Base-by-base conservation (phyloP, 345 rosid species). In the Rhodamnia rubescens region DNA sequence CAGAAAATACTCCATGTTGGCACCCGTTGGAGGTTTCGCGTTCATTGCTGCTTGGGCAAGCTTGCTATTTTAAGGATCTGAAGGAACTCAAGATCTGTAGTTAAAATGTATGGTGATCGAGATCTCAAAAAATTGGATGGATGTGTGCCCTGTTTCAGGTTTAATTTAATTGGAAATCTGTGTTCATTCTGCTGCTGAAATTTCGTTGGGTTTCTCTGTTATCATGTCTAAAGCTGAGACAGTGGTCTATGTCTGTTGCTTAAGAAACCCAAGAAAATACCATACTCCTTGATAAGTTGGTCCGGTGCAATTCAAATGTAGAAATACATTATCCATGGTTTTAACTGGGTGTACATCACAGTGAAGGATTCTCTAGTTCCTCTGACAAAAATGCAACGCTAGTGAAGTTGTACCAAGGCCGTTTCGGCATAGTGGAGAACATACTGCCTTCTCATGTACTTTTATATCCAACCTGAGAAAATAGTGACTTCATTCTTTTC, bases 11-110 rank as follows among this genome's bases (percentile, higher is more conserved):
- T 90, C 98, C n/a, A 89, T 85, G 26, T 82, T 95, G 83, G 98
- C 98, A 85, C 98, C 99, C 50, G 90, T 95, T 84, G 98, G 99
- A 44, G 98, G 98, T 56, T 92, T 96, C 85, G 98, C 98, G 18
- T 94, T 97, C 84, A 86, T 95, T 24, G 97, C 91, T 64, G 98
- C 94, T 69, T 97, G 99, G 98, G 96, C 91, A 49, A 93, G 94
- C 94, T 88, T 97, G 91, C 90, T 95, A 27, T 92, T 95, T 90
- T 97, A 85, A 90, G 84, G 44, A 82, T 78, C 85, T 84, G 54
- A 82, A 78, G 80, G 26, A 69, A 21, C 26, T 1, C 80, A 5
- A 69, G 26, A 69, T 69, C 80, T 42, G 2, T 69, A 69, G 20
- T 16, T 36, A 69, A 44, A 10, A 18, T 20, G 1, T 69, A 32